Percentiles rank a stretch among this genome's conserved stretches.
Conservation (phyloP, 1,139 yeast genomes). For the Saccharomyces uvarum region DNA sequence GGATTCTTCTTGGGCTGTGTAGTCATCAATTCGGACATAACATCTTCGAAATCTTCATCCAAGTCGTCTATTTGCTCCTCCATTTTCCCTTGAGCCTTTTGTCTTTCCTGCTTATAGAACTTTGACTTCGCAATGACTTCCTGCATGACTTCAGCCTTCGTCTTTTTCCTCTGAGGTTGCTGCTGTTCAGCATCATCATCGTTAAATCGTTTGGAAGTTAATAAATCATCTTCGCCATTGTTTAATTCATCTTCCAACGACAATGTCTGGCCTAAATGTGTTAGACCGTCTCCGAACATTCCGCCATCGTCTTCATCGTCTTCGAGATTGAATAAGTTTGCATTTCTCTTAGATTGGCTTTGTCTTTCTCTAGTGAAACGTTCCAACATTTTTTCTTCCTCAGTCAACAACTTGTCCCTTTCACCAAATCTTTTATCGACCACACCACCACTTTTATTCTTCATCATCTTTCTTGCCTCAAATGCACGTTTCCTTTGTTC, state of each 20-base stretch:
- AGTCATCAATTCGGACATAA: constrained; percentile 53
- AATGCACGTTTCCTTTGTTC: constrained; percentile 63
- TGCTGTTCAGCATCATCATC: constrained; percentile 40
- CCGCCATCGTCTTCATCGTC: constrained; percentile 53
- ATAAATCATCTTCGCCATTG: constrained; percentile 32
- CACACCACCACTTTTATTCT: constrained; percentile 71
- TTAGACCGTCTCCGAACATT: constrained; percentile 46
- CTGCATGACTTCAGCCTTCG: constrained; percentile 92
- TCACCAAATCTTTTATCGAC: constrained; percentile 92
- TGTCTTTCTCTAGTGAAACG: constrained; percentile 88
- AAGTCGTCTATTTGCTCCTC: constrained; percentile 66
- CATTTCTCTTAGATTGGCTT: constrained; percentile 37
- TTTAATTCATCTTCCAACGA: constrained; percentile 45
- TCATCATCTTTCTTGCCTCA: constrained; percentile 50
- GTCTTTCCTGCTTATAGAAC: constrained; percentile 81
- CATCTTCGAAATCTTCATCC: constrained; percentile 70
- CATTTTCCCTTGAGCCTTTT: constrained; percentile 62
- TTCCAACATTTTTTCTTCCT: constrained; percentile 91
- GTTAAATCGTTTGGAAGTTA: constrained; percentile 12
- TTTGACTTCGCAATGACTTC: constrained; percentile 95
- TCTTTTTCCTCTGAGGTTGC: constrained; percentile 55
- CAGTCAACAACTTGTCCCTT: constrained; percentile 56
- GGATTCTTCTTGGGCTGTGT: constrained; percentile 20
- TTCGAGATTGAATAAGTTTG: constrained; percentile 62
- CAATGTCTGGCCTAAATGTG: constrained; percentile 74